These are phyloP conservation scores for Mycena galopus DNA, from an alignment of 768 basidiomycete species.

Conservation along the genomic window DNA sequence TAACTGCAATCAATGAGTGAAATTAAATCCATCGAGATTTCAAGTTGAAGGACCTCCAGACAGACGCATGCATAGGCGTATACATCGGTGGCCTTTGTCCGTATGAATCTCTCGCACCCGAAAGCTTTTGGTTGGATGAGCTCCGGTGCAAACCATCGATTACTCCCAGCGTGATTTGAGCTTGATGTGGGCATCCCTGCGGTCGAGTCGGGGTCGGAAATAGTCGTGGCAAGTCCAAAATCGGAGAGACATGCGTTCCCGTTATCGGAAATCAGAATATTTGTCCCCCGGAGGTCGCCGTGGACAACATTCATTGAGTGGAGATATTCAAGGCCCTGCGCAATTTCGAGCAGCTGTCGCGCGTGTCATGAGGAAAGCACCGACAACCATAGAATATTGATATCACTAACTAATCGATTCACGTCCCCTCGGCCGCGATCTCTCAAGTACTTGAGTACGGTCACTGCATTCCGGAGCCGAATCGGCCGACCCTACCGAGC, in stretches of 20 bases:
- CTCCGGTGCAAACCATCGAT: constrained; percentile 52
- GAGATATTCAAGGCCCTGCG: constrained; percentile 39
- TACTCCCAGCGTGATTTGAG: constrained; percentile 41
- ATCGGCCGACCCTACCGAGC: too few species aligned
- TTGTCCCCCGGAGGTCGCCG: constrained; percentile 41
- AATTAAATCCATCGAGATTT: not conserved
- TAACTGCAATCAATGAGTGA: not conserved
- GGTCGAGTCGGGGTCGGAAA: constrained; percentile 39
- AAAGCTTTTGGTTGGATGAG: constrained; percentile 45
- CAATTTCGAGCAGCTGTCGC: constrained; percentile 35
- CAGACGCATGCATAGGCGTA: constrained; percentile 49
- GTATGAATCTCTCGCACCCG: constrained; percentile 34
- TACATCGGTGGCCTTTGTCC: constrained; percentile 46
- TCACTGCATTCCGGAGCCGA: too few species aligned
- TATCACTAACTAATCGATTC: constrained; percentile 28
- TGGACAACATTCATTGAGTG: constrained; percentile 37
- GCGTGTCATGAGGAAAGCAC: not conserved
- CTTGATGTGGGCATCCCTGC: constrained; percentile 37
- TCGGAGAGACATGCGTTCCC: constrained; percentile 48
- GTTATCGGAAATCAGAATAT: constrained; percentile 47
- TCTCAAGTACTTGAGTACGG: constrained; percentile 38
- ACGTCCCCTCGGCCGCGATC: constrained; percentile 35
- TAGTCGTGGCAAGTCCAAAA: constrained; percentile 46
- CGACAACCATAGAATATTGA: not conserved
- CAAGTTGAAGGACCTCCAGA: not conserved